Conservation (phyloP, 345 rosid genomes). For the Camelina hispida region DNA sequence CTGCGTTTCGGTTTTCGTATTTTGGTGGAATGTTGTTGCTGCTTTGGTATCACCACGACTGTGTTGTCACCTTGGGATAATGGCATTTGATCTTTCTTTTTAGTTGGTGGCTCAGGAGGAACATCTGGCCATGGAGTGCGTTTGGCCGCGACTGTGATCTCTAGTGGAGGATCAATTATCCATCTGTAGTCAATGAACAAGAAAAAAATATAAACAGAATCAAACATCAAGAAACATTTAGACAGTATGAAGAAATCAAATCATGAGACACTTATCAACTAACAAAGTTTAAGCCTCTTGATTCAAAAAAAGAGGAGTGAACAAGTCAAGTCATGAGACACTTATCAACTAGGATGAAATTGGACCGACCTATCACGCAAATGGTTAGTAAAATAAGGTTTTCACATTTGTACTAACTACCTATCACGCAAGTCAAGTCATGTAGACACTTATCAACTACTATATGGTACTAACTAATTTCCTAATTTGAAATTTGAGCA, state of each 20-base stretch:
- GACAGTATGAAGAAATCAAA: neutral
- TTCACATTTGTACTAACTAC: too few relatives aligned
- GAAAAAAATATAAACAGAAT: neutral
- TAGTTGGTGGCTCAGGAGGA: conserved; percentile 81
- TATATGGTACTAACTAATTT: conserved; percentile 5
- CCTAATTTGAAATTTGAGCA: neutral
- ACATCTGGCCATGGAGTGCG: conserved; percentile 94
- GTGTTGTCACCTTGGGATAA: conserved; percentile 49
- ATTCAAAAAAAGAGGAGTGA: neutral
- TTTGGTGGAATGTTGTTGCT: conserved; percentile 67
- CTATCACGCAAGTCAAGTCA: too few relatives aligned
- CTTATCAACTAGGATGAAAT: neutral
- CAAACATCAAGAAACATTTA: conserved; percentile 11
- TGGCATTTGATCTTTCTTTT: conserved; percentile 45
- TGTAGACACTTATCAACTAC: too few relatives aligned
- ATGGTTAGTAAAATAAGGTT: neutral
- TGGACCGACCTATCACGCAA: neutral
- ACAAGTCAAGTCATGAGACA: neutral
- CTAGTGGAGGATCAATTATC: conserved; percentile 91
- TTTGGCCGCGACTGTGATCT: conserved; percentile 82
- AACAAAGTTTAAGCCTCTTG: too few relatives aligned
- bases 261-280: neutral
- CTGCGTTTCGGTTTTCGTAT: conserved; percentile 66
- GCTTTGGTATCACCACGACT: conserved; percentile 31
- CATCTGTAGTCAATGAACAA: conserved; percentile 56